A percentile compares a stretch with the other conserved stretches of the same genome.
Evolutionary conservation across 805 yeast genomes (phyloP).

Genomic region (Ogataea parapolymorpha): DNA sequence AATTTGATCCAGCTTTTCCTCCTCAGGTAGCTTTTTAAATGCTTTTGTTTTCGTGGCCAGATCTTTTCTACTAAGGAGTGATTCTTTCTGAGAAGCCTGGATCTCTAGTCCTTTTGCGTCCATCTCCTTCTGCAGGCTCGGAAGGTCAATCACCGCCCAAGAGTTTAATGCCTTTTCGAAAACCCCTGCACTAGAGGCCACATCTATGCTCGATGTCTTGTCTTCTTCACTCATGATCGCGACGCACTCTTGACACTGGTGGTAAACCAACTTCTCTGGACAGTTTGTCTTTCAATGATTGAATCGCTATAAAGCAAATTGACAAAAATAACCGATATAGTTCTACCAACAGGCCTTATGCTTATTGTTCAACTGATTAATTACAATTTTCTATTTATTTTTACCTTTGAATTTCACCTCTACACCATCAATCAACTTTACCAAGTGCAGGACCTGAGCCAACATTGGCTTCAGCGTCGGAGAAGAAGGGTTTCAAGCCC

Average conservation of each 20-base stretch:
- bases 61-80: slow-evolving; percentile 68
- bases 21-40: slow-evolving; percentile 69
- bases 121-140: slow-evolving; percentile 64
- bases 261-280: not conserved
- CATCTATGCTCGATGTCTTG: slow-evolving; percentile 8
- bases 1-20: slow-evolving; percentile 61
- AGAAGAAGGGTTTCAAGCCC: slow-evolving; percentile 3
- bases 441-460: slow-evolving; percentile 4
- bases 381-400: not conserved
- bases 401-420: not conserved
- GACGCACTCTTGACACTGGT: slow-evolving; percentile 3
- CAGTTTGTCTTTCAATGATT: too few relatives aligned
- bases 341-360: too few relatives aligned
- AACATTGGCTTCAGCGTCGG: slow-evolving; percentile 8
- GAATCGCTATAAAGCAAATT: not conserved
- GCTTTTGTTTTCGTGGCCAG: slow-evolving; percentile 83
- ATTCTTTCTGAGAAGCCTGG: slow-evolving; percentile 63
- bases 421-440: slow-evolving; percentile 8
- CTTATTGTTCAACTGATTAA: not conserved
- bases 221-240: slow-evolving; percentile 7
- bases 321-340: not conserved
- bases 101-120: slow-evolving; percentile 75
- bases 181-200: slow-evolving; percentile 9
- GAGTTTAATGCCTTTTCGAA: slow-evolving; percentile 61
- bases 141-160: slow-evolving; percentile 75